Evolutionary conservation across 2,329 filamentous ascomycete species (phyloP).

Genomic region (Ceratocystis alfenasii): DNA sequence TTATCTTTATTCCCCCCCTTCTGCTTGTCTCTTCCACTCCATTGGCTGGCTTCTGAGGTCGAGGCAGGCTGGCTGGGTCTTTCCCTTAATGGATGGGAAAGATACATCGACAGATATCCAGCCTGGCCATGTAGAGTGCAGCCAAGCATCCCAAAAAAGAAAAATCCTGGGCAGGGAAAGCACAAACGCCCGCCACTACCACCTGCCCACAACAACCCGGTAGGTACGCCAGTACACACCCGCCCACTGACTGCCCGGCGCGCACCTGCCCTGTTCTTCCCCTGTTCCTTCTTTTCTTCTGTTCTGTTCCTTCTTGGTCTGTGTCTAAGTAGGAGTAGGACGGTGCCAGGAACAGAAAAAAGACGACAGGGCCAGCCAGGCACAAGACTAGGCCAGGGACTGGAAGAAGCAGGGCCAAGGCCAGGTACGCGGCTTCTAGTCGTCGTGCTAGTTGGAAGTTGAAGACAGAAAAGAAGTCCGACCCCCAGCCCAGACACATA

Average conservation of each 20-base stretch:
- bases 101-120: too few species aligned
- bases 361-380: constrained; percentile 9
- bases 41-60: too few species aligned
- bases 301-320: constrained; percentile 7
- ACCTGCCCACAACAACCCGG: neutral
- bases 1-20: too few species aligned
- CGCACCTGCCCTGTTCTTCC: constrained; percentile 5
- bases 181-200: constrained; percentile 5
- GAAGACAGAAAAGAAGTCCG: neutral
- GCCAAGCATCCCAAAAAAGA: neutral
- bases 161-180: neutral
- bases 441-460: neutral
- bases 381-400: constrained; percentile 1
- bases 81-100: too few species aligned
- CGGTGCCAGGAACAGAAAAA: neutral
- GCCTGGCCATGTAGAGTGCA: neutral
- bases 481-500: neutral
- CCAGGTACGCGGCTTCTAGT: constrained; percentile 3
- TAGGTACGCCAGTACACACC: neutral
- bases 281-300: constrained; percentile 2
- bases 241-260: neutral
- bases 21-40: too few species aligned
- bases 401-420: neutral
- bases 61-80: too few species aligned
- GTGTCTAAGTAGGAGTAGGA: neutral